Conservation (phyloP, 2,329 filamentous ascomycete species). For the Pyricularia pennisetigena region DNA sequence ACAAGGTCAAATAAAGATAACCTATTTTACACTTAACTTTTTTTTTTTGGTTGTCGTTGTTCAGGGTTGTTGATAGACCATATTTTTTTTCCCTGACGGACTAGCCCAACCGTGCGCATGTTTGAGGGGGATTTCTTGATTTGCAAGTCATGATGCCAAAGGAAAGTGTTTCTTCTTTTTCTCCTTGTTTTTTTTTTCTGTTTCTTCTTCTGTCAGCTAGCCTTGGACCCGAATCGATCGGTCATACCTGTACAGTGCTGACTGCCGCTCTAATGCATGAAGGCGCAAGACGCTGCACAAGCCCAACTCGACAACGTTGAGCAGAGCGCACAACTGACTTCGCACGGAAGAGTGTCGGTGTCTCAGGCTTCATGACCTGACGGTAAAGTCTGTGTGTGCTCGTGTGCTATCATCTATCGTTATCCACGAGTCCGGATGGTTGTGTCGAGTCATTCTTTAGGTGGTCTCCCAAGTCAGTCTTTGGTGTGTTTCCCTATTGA, state of each 20-base stretch:
- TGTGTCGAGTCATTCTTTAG: neutral
- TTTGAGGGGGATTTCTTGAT: neutral
- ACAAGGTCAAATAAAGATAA: neutral
- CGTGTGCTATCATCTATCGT: neutral
- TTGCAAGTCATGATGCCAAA: neutral
- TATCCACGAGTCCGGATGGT: neutral
- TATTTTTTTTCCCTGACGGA: no score
- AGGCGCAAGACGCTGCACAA: neutral
- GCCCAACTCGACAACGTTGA: neutral
- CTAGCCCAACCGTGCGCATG: neutral
- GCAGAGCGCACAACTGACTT: neutral
- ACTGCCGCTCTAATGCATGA: neutral
- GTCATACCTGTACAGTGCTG: neutral
- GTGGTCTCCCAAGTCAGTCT: neutral
- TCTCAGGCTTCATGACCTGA: neutral
- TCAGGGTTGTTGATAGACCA: neutral
- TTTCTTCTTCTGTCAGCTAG: neutral
- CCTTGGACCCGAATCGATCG: neutral
- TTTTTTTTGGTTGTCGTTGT: neutral
- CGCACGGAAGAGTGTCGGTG: neutral
- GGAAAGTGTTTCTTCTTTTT: neutral
- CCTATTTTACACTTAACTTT: neutral
- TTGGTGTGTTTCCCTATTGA: neutral
- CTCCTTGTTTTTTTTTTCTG: neutral
- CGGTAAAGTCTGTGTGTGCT: neutral